Evolutionary conservation across 495 filamentous ascomycete species (phyloP).

Genomic region (Penicillium flavigenum): DNA sequence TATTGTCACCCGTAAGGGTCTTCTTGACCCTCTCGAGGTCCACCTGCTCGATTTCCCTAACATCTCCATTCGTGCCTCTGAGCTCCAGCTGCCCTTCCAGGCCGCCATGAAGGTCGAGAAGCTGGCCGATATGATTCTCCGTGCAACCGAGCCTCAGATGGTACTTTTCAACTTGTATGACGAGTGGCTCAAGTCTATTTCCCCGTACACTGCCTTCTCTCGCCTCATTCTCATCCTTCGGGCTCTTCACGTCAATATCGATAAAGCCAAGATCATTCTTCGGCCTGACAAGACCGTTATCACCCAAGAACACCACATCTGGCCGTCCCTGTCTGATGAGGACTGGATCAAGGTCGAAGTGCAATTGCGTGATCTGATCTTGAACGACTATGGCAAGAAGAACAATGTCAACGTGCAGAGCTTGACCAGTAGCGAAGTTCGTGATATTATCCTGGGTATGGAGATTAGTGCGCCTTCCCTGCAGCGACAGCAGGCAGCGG

Average conservation of each 20-base stretch:
- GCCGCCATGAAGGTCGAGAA: conserved; percentile 99
- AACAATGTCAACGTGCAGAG: conserved; percentile 99
- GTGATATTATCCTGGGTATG: conserved; percentile 99
- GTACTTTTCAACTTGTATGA: conserved; percentile 99
- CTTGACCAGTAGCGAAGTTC: conserved; percentile 92
- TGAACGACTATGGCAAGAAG: conserved; percentile 99
- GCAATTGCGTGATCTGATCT: conserved; percentile 89
- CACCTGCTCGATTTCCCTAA: conserved; percentile 98
- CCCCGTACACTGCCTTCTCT: conserved; percentile 98
- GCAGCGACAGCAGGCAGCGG: conserved; percentile 97
- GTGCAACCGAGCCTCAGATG: conserved; percentile 98
- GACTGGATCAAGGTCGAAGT: conserved; percentile 99
- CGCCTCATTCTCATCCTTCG: conserved; percentile 92
- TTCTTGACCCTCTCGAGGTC: conserved; percentile 96
- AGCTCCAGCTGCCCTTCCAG: conserved; percentile 97
- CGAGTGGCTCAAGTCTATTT: conserved; percentile 98
- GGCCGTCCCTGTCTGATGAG: conserved; percentile 91
- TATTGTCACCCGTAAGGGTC: conserved; percentile 96
- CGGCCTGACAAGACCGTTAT: conserved; percentile 99
- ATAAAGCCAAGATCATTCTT: conserved; percentile 96
- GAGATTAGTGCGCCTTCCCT: conserved; percentile 97
- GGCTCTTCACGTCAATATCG: conserved; percentile 94
- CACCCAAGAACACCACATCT: conserved; percentile 98
- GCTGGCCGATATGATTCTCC: conserved; percentile 97
- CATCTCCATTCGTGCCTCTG: conserved; percentile 97